phyloP scores from a whole-genome alignment of 805 yeast genomes.

The Ogataea polymorpha region DNA sequence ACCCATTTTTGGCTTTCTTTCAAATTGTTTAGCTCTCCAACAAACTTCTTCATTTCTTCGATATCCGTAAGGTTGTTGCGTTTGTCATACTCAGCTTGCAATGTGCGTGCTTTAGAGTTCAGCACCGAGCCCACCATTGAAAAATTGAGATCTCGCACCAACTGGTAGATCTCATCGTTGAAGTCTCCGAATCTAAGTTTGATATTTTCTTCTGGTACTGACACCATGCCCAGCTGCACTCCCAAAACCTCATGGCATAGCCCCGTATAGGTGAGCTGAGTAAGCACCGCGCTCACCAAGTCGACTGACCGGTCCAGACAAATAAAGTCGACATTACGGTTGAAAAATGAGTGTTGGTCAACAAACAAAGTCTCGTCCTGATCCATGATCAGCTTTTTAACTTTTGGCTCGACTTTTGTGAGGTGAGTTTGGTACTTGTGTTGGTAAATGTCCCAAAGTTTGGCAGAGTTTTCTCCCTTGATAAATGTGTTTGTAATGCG shows the following conservation, averaged over 20 bases:
- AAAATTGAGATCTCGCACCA: slow-evolving; percentile 67
- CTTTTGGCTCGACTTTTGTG: slow-evolving; percentile 31
- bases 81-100: slow-evolving; percentile 67
- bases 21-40: slow-evolving; percentile 62
- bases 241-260: slow-evolving; percentile 70
- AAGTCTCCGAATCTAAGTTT: slow-evolving; percentile 28
- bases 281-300: slow-evolving; percentile 62
- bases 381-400: slow-evolving; percentile 32
- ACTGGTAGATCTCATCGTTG: slow-evolving; percentile 46
- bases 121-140: slow-evolving; percentile 73
- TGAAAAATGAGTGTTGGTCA: slow-evolving; percentile 34
- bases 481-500: slow-evolving; percentile 54
- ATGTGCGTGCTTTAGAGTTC: slow-evolving; percentile 63
- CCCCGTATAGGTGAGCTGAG: slow-evolving; percentile 81
- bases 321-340: slow-evolving; percentile 61
- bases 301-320: slow-evolving; percentile 80
- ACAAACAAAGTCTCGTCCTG: slow-evolving; percentile 34
- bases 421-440: slow-evolving; percentile 30
- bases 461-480: slow-evolving; percentile 56
- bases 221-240: slow-evolving; percentile 40
- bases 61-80: slow-evolving; percentile 56
- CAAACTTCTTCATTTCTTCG: slow-evolving; percentile 67
- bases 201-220: slow-evolving; percentile 13
- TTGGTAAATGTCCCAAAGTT: slow-evolving; percentile 43
- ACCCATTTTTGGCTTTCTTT: slow-evolving; percentile 67